A percentile compares a stretch with the other conserved stretches of the same genome.
These are phyloP conservation scores for Cyberlindnera amylophila DNA, from an alignment of 805 yeast species.

Conservation along the genomic window DNA sequence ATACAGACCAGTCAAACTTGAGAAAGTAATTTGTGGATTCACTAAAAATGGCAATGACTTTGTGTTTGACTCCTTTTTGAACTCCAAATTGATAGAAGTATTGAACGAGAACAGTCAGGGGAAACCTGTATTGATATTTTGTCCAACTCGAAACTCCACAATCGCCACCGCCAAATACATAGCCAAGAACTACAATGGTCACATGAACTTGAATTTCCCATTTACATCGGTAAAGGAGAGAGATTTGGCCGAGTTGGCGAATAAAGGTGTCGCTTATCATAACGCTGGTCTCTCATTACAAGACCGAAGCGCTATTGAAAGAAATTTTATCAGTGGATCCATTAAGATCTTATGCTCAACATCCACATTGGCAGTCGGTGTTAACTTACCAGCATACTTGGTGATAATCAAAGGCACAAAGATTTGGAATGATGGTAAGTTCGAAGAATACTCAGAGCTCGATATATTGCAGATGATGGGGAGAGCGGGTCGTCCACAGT, in stretches of 20 bases:
- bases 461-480: slow-evolving; percentile 64
- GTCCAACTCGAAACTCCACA: slow-evolving; percentile 50
- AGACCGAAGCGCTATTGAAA: slow-evolving; percentile 46
- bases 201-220: neutral
- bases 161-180: slow-evolving; percentile 43
- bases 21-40: slow-evolving; percentile 42
- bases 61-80: slow-evolving; percentile 43
- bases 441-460: slow-evolving; percentile 50
- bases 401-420: slow-evolving; percentile 62
- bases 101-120: slow-evolving; percentile 35
- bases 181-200: slow-evolving; percentile 16
- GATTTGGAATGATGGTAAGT: slow-evolving; percentile 48
- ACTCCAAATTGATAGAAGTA: slow-evolving; percentile 38
- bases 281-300: slow-evolving; percentile 52
- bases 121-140: slow-evolving; percentile 47
- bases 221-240: slow-evolving; percentile 23
- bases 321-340: slow-evolving; percentile 38
- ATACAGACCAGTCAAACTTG: slow-evolving; percentile 42
- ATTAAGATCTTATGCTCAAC: slow-evolving; percentile 53
- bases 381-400: slow-evolving; percentile 56
- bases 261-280: slow-evolving; percentile 47
- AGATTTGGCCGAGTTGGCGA: slow-evolving; percentile 25
- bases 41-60: slow-evolving; percentile 40
- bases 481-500: slow-evolving; percentile 61
- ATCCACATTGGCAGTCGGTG: slow-evolving; percentile 59